Conservation (phyloP, 208 protist species). For the Acanthamoeba royreba region DNA sequence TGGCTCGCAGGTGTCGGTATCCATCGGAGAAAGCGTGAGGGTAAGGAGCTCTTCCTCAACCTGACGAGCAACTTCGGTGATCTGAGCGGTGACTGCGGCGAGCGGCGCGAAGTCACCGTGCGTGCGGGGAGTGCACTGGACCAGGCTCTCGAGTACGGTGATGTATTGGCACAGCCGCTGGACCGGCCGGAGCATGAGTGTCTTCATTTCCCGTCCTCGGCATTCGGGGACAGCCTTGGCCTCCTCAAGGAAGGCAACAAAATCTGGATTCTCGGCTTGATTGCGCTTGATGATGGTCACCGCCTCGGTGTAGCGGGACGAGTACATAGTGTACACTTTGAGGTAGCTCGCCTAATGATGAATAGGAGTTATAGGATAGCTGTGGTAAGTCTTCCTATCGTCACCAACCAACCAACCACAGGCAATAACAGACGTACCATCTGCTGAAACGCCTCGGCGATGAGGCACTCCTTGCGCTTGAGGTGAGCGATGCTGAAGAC, state of each 20-base stretch:
- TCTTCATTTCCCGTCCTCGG: neutral
- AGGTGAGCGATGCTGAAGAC: neutral
- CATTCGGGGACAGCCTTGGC: neutral
- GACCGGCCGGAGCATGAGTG: neutral
- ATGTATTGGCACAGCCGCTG: constrained; percentile 12
- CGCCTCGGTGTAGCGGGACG: neutral
- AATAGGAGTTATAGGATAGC: neutral
- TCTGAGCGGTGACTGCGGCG: neutral
- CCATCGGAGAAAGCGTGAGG: neutral
- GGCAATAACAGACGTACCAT: too few relatives aligned
- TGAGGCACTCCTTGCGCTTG: neutral
- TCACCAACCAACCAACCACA: too few relatives aligned
- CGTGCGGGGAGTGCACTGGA: neutral
- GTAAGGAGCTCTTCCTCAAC: neutral
- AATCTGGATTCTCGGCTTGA: neutral
- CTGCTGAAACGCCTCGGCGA: neutral
- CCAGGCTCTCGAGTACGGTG: neutral
- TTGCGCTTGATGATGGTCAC: neutral
- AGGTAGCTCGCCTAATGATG: neutral
- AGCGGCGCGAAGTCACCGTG: neutral
- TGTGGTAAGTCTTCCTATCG: too few relatives aligned
- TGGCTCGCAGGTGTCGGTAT: too few relatives aligned
- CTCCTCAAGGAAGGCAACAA: neutral
- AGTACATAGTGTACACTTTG: neutral
- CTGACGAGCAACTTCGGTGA: neutral